Conservation (phyloP, 148 eudicot genomes). For the Agrostemma githago region DNA sequence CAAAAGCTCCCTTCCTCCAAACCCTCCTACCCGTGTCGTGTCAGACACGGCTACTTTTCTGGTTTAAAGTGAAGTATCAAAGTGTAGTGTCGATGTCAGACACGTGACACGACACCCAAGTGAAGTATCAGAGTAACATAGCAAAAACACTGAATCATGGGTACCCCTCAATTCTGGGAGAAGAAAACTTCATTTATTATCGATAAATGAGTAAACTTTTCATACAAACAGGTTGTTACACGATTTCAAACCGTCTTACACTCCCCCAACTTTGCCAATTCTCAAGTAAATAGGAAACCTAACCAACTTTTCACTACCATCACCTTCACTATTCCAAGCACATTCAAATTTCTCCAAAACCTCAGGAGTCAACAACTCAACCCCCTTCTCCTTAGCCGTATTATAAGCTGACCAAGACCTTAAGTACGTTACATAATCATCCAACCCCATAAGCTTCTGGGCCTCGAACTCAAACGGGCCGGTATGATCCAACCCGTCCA, state of each 20-base stretch:
- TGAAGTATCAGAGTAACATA: too few relatives aligned
- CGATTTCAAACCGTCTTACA: too few relatives aligned
- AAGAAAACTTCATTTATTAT: too few relatives aligned
- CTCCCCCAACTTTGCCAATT: constrained; percentile 56
- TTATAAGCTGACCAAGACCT: constrained; percentile 78
- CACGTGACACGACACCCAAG: too few relatives aligned
- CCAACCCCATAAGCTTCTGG: constrained; percentile 55
- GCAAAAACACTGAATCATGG: too few relatives aligned
- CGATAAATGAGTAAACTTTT: too few relatives aligned
- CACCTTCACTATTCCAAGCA: constrained; percentile 62
- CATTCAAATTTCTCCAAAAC: constrained; percentile 43
- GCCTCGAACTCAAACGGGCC: constrained; percentile 68
- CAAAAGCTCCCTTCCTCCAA: not conserved
- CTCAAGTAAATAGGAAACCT: constrained; percentile 57
- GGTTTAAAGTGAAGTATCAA: too few relatives aligned
- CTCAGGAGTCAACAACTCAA: constrained; percentile 53
- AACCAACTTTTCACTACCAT: constrained; percentile 33
- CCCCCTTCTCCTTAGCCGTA: constrained; percentile 68
- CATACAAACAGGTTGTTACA: too few relatives aligned
- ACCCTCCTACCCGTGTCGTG: too few relatives aligned
- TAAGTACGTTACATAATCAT: constrained; percentile 45
- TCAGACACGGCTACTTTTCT: too few relatives aligned
- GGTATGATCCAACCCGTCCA: constrained; percentile 49
- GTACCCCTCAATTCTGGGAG: too few relatives aligned
- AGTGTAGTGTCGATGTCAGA: too few relatives aligned